Base-by-base conservation (phyloP, 2,329 filamentous ascomycete genomes). In the Colletotrichum liriopes region DNA sequence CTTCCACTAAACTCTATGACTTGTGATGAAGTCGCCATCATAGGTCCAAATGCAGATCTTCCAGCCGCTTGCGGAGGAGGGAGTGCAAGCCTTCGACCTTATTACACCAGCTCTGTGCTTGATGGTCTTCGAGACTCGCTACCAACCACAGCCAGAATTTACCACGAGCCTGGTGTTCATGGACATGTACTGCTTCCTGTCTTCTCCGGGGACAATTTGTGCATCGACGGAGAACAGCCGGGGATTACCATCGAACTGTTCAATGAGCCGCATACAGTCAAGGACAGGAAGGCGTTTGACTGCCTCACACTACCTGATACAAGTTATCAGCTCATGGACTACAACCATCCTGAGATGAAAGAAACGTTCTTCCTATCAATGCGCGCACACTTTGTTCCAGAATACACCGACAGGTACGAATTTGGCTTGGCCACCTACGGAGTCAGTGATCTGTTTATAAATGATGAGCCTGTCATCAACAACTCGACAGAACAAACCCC, bases 21-120 rank as follows among this genome's bases (percentile, higher is more conserved):
- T 18, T 62, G 62, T 29, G 11, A 49, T 35, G 67, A 84, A 82
- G 89, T 88, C 0, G 82, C 89, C 32, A 81, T 90, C 35, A 82
- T 90, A 29, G 88, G 88, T 0, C 88, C 88, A 12, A 90, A 90
- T 73, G 87, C 88, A 6, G 89, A 89, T 76, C 79, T 86, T 43
- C 84, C 87, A 0, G 86, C 85, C 1, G 89, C 89, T 73, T 87
- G 91, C 75, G 91, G 92, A 43, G 91, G 91, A 65, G 91, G 91
- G 18, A 92, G 90, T 6, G 91, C 91, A 1, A 87, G 89, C 0
- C 80, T 90, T n/a, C 80, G 82, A 7, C 84, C 88, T 4, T 93
- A 93, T 81, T 91, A 92, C 70, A 92, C 92, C 60, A 86, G 94
- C 26, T 94, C 91, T 0, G 93, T 93, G 1, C 90, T 92, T 29